phyloP scores from a whole-genome alignment of 2,329 filamentous ascomycete genomes.

The Aureobasidium sp. region DNA sequence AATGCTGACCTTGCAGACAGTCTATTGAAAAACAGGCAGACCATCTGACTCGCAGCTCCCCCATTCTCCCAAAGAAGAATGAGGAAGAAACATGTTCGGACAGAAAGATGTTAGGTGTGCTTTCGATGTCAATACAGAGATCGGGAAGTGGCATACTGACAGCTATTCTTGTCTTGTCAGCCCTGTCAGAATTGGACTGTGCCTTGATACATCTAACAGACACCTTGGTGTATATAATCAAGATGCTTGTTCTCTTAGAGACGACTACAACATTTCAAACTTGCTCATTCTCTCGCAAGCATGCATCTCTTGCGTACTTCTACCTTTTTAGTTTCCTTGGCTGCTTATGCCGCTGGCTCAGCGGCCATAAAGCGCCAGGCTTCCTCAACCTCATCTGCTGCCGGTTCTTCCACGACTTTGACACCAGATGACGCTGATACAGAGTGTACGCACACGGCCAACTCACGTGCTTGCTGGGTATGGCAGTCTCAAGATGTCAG shows the following conservation, averaged over 20 bases:
- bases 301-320: slow-evolving; percentile 7
- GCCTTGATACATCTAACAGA: neutral
- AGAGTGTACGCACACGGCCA: neutral
- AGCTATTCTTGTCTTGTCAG: neutral
- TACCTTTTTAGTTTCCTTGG: neutral
- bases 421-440: neutral
- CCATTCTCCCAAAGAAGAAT: neutral
- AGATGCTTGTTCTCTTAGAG: neutral
- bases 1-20: slow-evolving; percentile 8
- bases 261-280: slow-evolving; percentile 6
- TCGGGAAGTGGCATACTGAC: neutral
- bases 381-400: neutral
- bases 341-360: slow-evolving; percentile 6
- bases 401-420: neutral
- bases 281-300: slow-evolving; percentile 1
- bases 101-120: neutral
- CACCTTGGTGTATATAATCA: neutral
- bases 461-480: slow-evolving; percentile 8
- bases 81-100: neutral
- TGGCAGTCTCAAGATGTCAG: neutral
- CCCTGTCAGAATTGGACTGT: neutral
- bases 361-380: neutral
- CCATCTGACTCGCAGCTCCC: slow-evolving; percentile 4
- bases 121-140: neutral
- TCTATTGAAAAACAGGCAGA: slow-evolving; percentile 10